Evolutionary conservation across 768 basidiomycete species (phyloP).

Genomic region (Mrakia hoshinonis): DNA sequence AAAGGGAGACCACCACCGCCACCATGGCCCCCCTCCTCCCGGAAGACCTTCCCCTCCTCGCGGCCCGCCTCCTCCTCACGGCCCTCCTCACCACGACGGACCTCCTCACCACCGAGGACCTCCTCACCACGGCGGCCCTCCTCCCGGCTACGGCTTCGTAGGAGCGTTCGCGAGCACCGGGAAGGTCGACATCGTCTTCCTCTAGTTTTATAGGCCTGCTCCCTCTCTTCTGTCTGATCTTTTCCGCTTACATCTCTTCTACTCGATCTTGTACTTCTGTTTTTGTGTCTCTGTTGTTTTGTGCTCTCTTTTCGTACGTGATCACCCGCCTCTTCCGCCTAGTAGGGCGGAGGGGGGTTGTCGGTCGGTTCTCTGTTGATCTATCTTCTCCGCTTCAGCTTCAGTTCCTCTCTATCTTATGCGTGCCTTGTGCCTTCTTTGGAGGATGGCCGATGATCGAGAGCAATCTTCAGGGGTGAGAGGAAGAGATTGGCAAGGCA

Average conservation of each 20-base stretch:
- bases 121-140: constrained; percentile 13
- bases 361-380: too few species aligned
- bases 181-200: constrained; percentile 23
- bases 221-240: background rate
- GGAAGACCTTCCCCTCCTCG: constrained; percentile 43
- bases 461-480: too few species aligned
- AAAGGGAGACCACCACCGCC: constrained; percentile 48
- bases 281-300: background rate
- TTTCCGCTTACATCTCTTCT: background rate
- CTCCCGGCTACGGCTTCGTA: constrained; percentile 26
- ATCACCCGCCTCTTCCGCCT: too few species aligned
- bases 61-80: constrained; percentile 38
- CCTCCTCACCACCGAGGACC: constrained; percentile 8
- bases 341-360: too few species aligned
- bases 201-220: background rate
- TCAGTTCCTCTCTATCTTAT: too few species aligned
- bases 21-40: constrained; percentile 66
- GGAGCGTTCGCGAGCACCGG: constrained; percentile 22
- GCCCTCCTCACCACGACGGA: background rate
- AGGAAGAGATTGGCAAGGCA: too few species aligned
- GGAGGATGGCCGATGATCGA: too few species aligned
- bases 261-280: background rate
- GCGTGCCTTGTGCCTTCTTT: too few species aligned
- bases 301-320: too few species aligned
- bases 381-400: too few species aligned